Evolutionary conservation across 1,284 basidiomycete genomes (phyloP).

Genomic region (Serendipita sp.): DNA sequence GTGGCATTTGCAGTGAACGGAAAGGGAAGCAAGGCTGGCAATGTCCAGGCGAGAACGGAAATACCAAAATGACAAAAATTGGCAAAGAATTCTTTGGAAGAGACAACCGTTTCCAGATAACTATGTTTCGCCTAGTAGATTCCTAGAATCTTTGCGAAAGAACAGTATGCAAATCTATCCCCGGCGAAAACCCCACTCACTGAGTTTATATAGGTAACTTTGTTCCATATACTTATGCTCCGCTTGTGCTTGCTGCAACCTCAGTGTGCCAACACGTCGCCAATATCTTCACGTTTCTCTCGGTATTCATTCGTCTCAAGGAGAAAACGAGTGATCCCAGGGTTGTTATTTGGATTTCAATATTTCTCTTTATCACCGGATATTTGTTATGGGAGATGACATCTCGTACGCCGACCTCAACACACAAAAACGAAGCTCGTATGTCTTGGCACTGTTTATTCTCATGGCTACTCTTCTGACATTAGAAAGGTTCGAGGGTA

Average conservation of each 20-base stretch:
- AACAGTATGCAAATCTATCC: conserved; percentile 45
- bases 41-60: neutral
- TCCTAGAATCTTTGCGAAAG: conserved; percentile 61
- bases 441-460: conserved; percentile 1
- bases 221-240: conserved; percentile 58
- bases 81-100: conserved; percentile 82
- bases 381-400: conserved; percentile 46
- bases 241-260: conserved; percentile 56
- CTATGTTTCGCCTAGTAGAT: conserved; percentile 56
- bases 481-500: conserved; percentile 41
- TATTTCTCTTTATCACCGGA: conserved; percentile 43
- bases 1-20: neutral
- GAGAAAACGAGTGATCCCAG: conserved; percentile 51
- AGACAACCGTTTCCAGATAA: conserved; percentile 69
- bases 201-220: conserved; percentile 47
- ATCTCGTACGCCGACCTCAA: conserved; percentile 15
- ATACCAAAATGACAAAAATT: conserved; percentile 21
- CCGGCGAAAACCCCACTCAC: conserved; percentile 15
- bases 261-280: conserved; percentile 77
- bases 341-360: conserved; percentile 52
- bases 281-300: conserved; percentile 69
- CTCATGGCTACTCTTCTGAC: neutral
- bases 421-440: neutral
- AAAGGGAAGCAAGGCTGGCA: too few species aligned
- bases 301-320: conserved; percentile 62